A percentile compares a stretch with the other conserved stretches of the same genome.
phyloP scores from a whole-genome alignment of 257 asterid genomes.

The Penstemon newberryi region DNA sequence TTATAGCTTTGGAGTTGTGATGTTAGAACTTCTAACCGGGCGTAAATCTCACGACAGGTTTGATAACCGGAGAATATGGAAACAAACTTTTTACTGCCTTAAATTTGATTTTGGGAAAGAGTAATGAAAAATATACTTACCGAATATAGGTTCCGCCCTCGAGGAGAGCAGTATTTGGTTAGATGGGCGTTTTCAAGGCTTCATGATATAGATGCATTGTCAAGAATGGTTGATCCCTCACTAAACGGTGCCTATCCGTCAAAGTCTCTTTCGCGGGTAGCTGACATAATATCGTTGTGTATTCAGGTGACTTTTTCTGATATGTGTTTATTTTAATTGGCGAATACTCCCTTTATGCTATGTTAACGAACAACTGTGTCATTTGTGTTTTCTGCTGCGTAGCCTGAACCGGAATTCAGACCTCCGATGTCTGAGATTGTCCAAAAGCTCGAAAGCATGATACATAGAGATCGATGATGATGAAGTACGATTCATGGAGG shows the following conservation, averaged over 20 bases:
- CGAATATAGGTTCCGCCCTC: conserved; percentile 55
- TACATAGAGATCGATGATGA: conserved; percentile 36
- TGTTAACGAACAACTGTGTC: too few species aligned
- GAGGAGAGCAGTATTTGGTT: conserved; percentile 74
- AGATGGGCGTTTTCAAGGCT: conserved; percentile 88
- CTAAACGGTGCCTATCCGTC: conserved; percentile 76
- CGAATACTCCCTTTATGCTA: too few species aligned
- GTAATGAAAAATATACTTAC: conserved; percentile 13
- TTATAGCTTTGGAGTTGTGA: conserved; percentile 90
- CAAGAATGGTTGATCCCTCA: conserved; percentile 91
- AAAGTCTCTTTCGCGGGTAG: conserved; percentile 79
- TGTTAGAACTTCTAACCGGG: conserved; percentile 87
- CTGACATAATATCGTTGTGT: conserved; percentile 85
- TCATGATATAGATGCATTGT: conserved; percentile 77
- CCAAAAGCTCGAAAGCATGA: conserved; percentile 63
- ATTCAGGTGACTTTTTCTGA: conserved; percentile 58
- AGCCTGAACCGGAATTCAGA: conserved; percentile 93
- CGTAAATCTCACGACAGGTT: conserved; percentile 83
- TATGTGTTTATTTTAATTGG: not conserved
- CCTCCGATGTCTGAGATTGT: conserved; percentile 97
- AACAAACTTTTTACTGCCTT: not conserved
- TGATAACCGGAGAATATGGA: not conserved
- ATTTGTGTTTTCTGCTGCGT: conserved; percentile 14
- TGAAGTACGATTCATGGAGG: not conserved
- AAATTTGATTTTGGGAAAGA: not conserved